Base-by-base conservation (phyloP, 2,329 filamentous ascomycete species). In the Hirsutella thompsonii region DNA sequence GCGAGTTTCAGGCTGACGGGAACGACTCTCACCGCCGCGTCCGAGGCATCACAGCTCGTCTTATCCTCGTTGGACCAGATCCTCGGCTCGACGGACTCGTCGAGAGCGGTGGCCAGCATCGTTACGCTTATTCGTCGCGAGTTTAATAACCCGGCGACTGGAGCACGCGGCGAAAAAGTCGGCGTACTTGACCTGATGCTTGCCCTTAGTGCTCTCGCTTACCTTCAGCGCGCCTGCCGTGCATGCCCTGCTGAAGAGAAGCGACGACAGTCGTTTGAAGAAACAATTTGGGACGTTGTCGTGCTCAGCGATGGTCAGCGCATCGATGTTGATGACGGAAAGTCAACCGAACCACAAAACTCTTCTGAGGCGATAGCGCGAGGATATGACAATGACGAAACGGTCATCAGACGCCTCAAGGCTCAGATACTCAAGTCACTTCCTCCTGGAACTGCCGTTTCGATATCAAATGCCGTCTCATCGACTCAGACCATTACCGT, bases 31-130 rank as follows among this genome's bases (percentile, higher is more conserved):
- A 69, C 68, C 16, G 64, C 69, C 13, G 68, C 67, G 5, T 76
- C 73, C 8, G 69, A 77, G 39, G 55, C 74, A 5, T 75, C 75
- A 0, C 74, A 78, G 44, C 59, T 79, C 26, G 58, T 79, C 1
- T 60, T 82, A 8, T 69, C 69, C 3, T 70, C 72, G 1, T 60
- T 83, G 19, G 78, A 83, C 51, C 72, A 77, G 46, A 70, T 81
- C 32, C 72, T 82, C 21, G 79, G 79, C 13, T 79, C 75, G 2
- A 82, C 79, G n/a, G 79, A 83, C 53, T 80, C 77, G 2, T 81
- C 78, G 2, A 63, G 77, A 33, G 78, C 79, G 10, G 79, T 82
- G 44, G 75, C 77, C 2, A 78, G 76, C 53, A 81, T 83, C 50
- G 69, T 82, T 47, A 73, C 73, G 1, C 60, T 82, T 26, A 70